Percentiles rank a stretch among this genome's conserved stretches.
Conservation (phyloP, 1,139 yeast species). For the Diutina rugosa region DNA sequence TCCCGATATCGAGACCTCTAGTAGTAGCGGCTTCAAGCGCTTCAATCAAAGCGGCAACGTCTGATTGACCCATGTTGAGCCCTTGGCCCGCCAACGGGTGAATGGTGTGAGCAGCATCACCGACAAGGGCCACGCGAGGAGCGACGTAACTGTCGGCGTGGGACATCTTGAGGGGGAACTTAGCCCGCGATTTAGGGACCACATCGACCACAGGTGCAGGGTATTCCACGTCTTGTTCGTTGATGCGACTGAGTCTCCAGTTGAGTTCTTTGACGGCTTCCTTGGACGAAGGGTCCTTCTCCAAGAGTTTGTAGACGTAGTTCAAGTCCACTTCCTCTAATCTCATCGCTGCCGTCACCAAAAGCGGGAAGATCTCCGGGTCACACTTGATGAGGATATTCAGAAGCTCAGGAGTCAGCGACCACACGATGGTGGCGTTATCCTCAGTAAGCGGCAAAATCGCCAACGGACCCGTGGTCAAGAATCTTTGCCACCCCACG, state of each 20-base stretch:
- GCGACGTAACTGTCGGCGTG: slow-evolving; percentile 85
- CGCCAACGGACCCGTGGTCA: slow-evolving; percentile 90
- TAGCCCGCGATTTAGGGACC: slow-evolving; percentile 57
- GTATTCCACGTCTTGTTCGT: slow-evolving; percentile 33
- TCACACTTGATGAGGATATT: slow-evolving; percentile 44
- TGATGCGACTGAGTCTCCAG: slow-evolving; percentile 51
- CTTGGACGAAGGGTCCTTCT: slow-evolving; percentile 28
- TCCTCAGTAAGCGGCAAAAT: slow-evolving; percentile 78
- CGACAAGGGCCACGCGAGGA: slow-evolving; percentile 79
- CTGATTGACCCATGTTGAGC: slow-evolving; percentile 95
- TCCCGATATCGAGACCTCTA: slow-evolving; percentile 84
- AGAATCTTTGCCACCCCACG: slow-evolving; percentile 88
- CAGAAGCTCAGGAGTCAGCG: slow-evolving; percentile 69
- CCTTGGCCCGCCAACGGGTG: slow-evolving; percentile 99
- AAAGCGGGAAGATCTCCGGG: slow-evolving; percentile 48
- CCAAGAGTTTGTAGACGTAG: slow-evolving; percentile 21
- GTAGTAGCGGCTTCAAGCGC: slow-evolving; percentile 60
- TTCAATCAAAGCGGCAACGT: slow-evolving; percentile 56
- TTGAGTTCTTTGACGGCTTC: slow-evolving; percentile 49
- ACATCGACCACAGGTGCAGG: slow-evolving; percentile 60
- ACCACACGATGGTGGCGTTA: slow-evolving; percentile 88
- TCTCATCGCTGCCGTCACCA: slow-evolving; percentile 80
- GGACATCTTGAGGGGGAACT: slow-evolving; percentile 78
- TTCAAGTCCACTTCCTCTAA: slow-evolving; percentile 37
- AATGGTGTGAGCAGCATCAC: slow-evolving; percentile 97